Evolutionary conservation across 768 basidiomycete genomes (phyloP).

Genomic region (Mycena pura): DNA sequence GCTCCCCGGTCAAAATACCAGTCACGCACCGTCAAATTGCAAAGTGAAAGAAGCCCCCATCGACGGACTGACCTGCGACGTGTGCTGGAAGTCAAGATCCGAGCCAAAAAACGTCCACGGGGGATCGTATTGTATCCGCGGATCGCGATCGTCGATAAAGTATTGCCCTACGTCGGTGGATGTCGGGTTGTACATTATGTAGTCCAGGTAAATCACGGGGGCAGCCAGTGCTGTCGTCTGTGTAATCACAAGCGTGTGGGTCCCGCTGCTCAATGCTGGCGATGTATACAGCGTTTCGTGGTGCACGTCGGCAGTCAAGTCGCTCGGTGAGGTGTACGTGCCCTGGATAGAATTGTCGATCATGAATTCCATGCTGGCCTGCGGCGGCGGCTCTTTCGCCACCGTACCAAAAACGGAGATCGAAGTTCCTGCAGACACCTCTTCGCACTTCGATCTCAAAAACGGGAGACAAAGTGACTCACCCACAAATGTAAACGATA

Average conservation of each 20-base stretch:
- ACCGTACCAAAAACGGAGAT: conserved; percentile 1
- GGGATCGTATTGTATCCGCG: not conserved
- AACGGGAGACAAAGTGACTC: not conserved
- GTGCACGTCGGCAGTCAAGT: not conserved
- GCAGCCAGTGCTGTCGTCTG: not conserved
- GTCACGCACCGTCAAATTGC: conserved; percentile 2
- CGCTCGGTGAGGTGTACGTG: not conserved
- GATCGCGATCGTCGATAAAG: not conserved
- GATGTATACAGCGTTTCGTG: conserved; percentile 2
- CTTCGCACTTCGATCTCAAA: not conserved
- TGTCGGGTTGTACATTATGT: conserved; percentile 5
- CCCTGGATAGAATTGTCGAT: not conserved
- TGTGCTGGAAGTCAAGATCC: conserved; percentile 3
- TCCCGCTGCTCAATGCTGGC: not conserved
- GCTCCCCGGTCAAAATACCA: too few relatives aligned
- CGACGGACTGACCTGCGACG: not conserved
- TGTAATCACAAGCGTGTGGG: conserved; percentile 2
- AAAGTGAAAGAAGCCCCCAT: not conserved
- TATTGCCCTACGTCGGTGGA: not conserved
- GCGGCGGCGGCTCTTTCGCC: not conserved
- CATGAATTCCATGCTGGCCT: not conserved
- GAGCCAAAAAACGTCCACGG: not conserved
- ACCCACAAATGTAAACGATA: conserved; percentile 5
- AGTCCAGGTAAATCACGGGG: conserved; percentile 2
- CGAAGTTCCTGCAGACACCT: not conserved